Evolutionary conservation across 768 basidiomycete genomes (phyloP).

Genomic region (Collybia sordida): DNA sequence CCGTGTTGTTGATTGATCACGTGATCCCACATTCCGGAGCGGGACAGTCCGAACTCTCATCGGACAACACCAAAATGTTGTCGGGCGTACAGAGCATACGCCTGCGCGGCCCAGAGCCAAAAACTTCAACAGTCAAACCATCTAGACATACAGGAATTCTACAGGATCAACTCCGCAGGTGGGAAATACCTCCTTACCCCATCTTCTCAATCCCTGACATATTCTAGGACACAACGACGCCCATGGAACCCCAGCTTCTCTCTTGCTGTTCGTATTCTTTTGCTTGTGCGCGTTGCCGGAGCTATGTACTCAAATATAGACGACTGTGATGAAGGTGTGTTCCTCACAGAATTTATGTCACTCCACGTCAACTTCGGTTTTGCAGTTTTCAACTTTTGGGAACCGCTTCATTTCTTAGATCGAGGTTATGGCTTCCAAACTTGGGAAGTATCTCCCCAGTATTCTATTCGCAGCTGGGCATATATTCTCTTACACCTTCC

Average conservation of each 20-base stretch:
- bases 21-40: too few species aligned
- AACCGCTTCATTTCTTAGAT: conserved; percentile 91
- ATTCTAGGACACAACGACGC: conserved; percentile 57
- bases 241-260: conserved; percentile 89
- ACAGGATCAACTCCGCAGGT: conserved; percentile 81
- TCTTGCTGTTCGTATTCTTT: conserved; percentile 77
- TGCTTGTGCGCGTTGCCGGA: conserved; percentile 75
- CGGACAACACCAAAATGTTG: conserved; percentile 22
- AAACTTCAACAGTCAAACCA: conserved; percentile 25
- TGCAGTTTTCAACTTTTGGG: conserved; percentile 98
- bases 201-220: conserved; percentile 9
- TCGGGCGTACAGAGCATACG: conserved; percentile 45
- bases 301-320: conserved; percentile 96
- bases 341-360: too few species aligned
- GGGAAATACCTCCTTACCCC: conserved; percentile 7
- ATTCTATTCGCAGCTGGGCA: conserved; percentile 93
- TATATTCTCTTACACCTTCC: conserved; percentile 84
- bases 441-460: conserved; percentile 93
- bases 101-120: conserved; percentile 43
- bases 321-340: conserved; percentile 94
- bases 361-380: conserved; percentile 1
- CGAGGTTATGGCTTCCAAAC: conserved; percentile 92
- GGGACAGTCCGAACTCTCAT: conserved; percentile 4
- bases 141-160: conserved; percentile 65
- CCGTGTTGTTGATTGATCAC: conserved; percentile 8